Evolutionary conservation across 352 stramenopile genomes (phyloP).

Genomic region (Phytophthora sojae): DNA sequence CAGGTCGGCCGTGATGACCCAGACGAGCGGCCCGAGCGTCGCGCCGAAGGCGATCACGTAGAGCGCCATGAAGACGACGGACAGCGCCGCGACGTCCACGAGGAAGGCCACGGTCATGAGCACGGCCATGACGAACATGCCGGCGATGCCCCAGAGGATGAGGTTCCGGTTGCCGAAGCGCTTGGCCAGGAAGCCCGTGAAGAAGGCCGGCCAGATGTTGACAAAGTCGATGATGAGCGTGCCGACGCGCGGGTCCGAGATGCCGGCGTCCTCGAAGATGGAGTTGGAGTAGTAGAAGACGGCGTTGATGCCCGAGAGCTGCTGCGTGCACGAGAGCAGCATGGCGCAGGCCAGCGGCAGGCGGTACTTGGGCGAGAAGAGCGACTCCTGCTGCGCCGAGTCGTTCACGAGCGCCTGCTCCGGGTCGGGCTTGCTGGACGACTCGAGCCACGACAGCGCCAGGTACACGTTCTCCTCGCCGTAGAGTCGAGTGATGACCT

Average conservation of each 20-base stretch:
- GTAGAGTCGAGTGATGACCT: conserved; percentile 30
- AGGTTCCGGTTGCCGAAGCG: too few species aligned
- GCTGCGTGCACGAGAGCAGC: background rate
- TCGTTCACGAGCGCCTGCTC: too few species aligned
- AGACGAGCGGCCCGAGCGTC: conserved; percentile 20
- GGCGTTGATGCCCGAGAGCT: conserved; percentile 61
- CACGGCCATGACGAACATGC: background rate
- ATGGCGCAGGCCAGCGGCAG: too few species aligned
- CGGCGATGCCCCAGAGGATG: background rate
- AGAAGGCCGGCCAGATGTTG: conserved; percentile 37
- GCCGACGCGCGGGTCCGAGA: conserved; percentile 27
- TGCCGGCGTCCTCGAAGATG: conserved; percentile 30
- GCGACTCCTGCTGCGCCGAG: too few species aligned
- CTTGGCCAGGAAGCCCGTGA: conserved; percentile 17
- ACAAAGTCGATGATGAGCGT: conserved; percentile 36
- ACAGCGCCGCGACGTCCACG: background rate
- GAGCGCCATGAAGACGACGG: conserved; percentile 22
- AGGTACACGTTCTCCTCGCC: conserved; percentile 23
- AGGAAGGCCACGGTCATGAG: conserved; percentile 2
- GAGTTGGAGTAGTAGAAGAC: conserved; percentile 39
- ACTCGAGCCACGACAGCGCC: background rate
- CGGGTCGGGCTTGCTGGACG: too few species aligned
- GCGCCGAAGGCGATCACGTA: conserved; percentile 30
- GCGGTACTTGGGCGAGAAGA: too few species aligned
- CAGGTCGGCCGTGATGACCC: conserved; percentile 9